Evolutionary conservation across 2,329 filamentous ascomycete genomes (phyloP).

Genomic region (Lecanicillium sp.): DNA sequence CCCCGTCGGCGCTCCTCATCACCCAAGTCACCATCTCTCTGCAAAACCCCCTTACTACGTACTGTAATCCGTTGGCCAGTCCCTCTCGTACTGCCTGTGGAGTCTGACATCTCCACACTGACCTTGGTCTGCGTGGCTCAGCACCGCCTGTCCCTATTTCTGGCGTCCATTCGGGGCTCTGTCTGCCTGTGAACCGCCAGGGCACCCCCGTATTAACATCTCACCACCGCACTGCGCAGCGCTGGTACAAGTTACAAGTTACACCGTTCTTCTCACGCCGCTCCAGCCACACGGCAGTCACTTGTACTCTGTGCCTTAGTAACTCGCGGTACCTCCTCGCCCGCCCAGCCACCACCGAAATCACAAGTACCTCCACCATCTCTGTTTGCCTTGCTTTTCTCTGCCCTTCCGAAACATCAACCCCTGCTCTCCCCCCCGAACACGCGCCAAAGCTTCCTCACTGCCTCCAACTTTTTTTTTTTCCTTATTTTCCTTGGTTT

Average conservation of each 20-base stretch:
- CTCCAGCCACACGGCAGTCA: no score
- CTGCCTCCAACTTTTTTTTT: constrained; percentile 12
- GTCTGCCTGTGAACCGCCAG: no score
- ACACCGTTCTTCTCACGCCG: no score
- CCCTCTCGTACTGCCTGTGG: background rate
- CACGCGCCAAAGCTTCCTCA: constrained; percentile 6
- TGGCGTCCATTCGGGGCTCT: constrained; percentile 16
- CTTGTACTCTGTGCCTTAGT: no score
- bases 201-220: no score
- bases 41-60: no score
- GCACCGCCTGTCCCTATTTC: constrained; percentile 25
- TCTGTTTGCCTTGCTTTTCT: constrained; percentile 3
- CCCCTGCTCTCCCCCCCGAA: constrained; percentile 6
- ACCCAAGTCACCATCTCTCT: no score
- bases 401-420: constrained; percentile 12
- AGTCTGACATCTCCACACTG: constrained; percentile 17
- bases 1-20: no score
- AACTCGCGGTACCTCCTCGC: background rate
- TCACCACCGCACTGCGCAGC: no score
- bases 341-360: background rate
- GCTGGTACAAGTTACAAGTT: no score
- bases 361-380: background rate
- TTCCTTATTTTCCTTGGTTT: background rate
- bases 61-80: no score
- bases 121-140: constrained; percentile 25